Evolutionary conservation across 306 rosid species (phyloP).

Genomic region (Malus asiatica): DNA sequence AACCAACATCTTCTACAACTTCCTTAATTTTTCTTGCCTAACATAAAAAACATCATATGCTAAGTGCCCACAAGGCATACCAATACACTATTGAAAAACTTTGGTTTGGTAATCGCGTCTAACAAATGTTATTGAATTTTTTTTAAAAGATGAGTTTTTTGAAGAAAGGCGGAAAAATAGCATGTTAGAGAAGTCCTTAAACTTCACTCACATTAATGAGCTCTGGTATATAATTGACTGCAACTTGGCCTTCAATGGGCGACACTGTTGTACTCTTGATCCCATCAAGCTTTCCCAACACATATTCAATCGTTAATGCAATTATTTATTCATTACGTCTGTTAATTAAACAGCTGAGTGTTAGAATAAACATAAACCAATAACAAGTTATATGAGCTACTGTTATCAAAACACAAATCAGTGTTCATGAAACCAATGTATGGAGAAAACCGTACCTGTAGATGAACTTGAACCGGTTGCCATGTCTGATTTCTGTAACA

Average conservation of each 20-base stretch:
- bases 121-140: neutral
- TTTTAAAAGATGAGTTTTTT: neutral
- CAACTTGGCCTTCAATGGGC: slow-evolving; percentile 58
- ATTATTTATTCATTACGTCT: too few species aligned
- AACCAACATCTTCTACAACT: slow-evolving; percentile 55
- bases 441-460: too few species aligned
- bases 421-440: too few species aligned
- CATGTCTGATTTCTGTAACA: too few species aligned
- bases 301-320: slow-evolving; percentile 37
- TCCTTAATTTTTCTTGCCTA: slow-evolving; percentile 57
- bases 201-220: slow-evolving; percentile 42
- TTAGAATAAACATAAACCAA: too few species aligned
- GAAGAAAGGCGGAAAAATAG: neutral
- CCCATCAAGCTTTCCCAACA: slow-evolving; percentile 39
- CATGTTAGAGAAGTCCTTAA: neutral
- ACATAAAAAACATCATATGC: slow-evolving; percentile 12
- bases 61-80: neutral
- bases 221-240: slow-evolving; percentile 42
- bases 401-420: too few species aligned
- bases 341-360: too few species aligned
- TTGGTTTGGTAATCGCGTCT: neutral
- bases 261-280: slow-evolving; percentile 44
- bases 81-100: neutral
- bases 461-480: too few species aligned
- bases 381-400: too few species aligned